phyloP scores from a whole-genome alignment of 352 stramenopile genomes.

The Globisporangium parvum region DNA sequence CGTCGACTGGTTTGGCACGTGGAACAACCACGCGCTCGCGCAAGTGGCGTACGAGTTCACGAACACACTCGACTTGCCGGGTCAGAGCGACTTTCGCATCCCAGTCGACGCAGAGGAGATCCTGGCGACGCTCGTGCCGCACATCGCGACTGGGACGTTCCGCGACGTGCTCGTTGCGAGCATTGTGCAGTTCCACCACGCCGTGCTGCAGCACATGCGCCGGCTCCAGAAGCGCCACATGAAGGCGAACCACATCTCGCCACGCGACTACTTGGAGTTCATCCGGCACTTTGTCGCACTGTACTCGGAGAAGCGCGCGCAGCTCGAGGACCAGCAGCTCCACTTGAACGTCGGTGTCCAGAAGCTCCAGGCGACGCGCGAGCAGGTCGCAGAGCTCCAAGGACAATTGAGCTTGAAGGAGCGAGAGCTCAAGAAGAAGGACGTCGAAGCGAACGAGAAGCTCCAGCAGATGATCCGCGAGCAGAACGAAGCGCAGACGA shows the following conservation, averaged over 20 bases:
- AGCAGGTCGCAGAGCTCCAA: conserved; percentile 93
- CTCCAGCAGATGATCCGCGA: conserved; percentile 98
- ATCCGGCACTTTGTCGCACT: conserved; percentile 88
- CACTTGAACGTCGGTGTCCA: conserved; percentile 98
- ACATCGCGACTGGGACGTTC: conserved; percentile 66
- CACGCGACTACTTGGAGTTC: conserved; percentile 91
- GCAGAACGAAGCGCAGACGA: conserved; percentile 96
- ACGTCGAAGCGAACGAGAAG: conserved; percentile 96
- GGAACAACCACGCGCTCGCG: conserved; percentile 96
- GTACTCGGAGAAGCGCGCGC: conserved; percentile 89
- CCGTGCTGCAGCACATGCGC: conserved; percentile 78
- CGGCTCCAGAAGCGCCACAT: conserved; percentile 82
- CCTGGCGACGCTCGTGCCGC: conserved; percentile 54
- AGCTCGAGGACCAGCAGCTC: conserved; percentile 95
- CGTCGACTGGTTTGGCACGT: conserved; percentile 99
- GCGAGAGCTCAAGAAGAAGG: conserved; percentile 94
- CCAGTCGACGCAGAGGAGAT: conserved; percentile 39
- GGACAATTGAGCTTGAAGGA: conserved; percentile 92
- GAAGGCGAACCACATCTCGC: conserved; percentile 89
- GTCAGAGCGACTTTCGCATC: conserved; percentile 58
- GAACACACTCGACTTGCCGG: conserved; percentile 91
- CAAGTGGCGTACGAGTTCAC: conserved; percentile 98
- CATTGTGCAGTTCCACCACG: conserved; percentile 87
- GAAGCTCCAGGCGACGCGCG: conserved; percentile 97
- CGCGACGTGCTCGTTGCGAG: conserved; percentile 73